Base-by-base conservation (phyloP, 176 grass and related monocot genomes). In the Ensete glaucum region DNA sequence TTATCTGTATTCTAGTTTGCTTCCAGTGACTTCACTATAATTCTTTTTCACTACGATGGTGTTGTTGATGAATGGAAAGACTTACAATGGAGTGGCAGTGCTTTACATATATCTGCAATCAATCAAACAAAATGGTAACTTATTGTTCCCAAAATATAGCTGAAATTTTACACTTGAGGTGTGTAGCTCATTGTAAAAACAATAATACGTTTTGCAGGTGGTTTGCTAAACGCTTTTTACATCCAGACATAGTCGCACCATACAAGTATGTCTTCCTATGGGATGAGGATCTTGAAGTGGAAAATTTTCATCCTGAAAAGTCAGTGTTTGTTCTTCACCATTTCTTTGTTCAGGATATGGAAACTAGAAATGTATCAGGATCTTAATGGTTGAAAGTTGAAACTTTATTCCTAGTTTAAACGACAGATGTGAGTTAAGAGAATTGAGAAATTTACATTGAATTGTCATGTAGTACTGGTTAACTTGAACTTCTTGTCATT, bases 221-320 rank as follows among this genome's bases (percentile, higher is more conserved):
- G 71, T 73, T 73, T 73, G 52, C 71, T 26, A 73, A 73, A 53
- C 71, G 71, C 8, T 73, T 73, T 52, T 73, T 73, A 56, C 71
- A 73, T 73, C 71, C 71, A 54, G 71, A 73, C 51, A 73, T 73
- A 2, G 52, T 73, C 29, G 51, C 71, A 26, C 22, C 21, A 54
- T 73, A 73, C 53, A 73, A 73, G n/a, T 73, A 73, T 26, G 27
- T 74, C 21, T 74, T 74, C 53, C 53, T 74, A 56, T 74, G 72
- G 72, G 72, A 74, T 56, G 72, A 74, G 72, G 72, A 74, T 22
- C 72, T 74, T 56, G 72, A 16, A 74, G 72, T 74, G 72, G 72
- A 74, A 17, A 57, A 74, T 34, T 74, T 74, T 74, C 22, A 74
- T 74, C 72, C 72, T 57, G 15, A 70, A 51, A 70, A 48, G 67